phyloP scores from a whole-genome alignment of 2,329 filamentous ascomycete species.

The Phaeophleospora eucalypticola region DNA sequence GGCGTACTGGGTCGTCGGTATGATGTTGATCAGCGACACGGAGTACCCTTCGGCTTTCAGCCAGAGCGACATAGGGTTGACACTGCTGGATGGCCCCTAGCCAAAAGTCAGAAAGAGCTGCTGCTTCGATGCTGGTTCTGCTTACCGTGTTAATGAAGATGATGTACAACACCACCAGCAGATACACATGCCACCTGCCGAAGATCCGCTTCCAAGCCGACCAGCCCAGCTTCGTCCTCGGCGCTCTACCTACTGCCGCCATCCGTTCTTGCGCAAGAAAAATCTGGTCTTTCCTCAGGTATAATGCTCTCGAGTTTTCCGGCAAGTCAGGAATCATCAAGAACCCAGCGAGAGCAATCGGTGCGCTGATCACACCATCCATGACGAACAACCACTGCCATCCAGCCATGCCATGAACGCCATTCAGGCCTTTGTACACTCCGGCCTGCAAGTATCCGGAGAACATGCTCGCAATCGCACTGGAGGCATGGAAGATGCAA shows the following conservation, averaged over 20 bases:
- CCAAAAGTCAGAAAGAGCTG: neutral
- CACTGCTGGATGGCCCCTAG: conserved; percentile 19
- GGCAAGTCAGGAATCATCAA: conserved; percentile 49
- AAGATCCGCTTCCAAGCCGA: conserved; percentile 52
- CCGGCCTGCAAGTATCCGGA: conserved; percentile 54
- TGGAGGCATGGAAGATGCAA: conserved; percentile 50
- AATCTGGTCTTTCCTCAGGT: conserved; percentile 42
- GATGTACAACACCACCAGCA: conserved; percentile 56
- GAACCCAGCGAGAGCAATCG: conserved; percentile 49
- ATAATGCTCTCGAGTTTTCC: conserved; percentile 49
- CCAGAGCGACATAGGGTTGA: conserved; percentile 24
- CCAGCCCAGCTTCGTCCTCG: conserved; percentile 29
- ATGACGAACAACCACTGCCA: conserved; percentile 46
- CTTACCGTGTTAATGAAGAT: conserved; percentile 58
- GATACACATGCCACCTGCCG: conserved; percentile 61
- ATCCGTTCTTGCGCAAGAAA: conserved; percentile 48
- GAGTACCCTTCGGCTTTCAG: conserved; percentile 42
- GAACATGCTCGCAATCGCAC: conserved; percentile 45
- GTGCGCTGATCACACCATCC: conserved; percentile 52
- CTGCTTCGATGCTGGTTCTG: conserved; percentile 15
- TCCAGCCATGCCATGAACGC: conserved; percentile 37
- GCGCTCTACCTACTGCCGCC: conserved; percentile 29
- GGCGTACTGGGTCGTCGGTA: conserved; percentile 49
- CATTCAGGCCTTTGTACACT: conserved; percentile 47
- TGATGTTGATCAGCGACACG: conserved; percentile 54